Conservation (phyloP, 768 basidiomycete genomes). For the Krasilnikovozyma curviuscula region DNA sequence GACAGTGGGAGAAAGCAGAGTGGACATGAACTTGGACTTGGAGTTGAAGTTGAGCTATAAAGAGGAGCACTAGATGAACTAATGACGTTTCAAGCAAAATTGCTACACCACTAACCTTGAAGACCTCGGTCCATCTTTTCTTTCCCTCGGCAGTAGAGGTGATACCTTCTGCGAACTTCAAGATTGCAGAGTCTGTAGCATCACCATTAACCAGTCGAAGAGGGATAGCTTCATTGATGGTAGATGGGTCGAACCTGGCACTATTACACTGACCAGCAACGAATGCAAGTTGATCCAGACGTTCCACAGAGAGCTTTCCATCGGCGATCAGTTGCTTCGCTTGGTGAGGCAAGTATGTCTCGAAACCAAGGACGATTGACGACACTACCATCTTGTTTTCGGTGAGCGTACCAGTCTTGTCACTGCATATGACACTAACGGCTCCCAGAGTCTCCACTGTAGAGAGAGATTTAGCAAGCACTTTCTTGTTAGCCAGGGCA, state of each 20-base stretch:
- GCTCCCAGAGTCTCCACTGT: slow-evolving; percentile 50
- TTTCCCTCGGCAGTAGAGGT: slow-evolving; percentile 3
- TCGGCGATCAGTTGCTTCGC: background rate
- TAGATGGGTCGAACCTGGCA: background rate
- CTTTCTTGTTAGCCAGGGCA: slow-evolving; percentile 36
- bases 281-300: background rate
- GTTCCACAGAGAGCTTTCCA: background rate
- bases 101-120: slow-evolving; percentile 15
- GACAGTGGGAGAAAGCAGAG: too few relatives aligned
- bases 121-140: slow-evolving; percentile 24
- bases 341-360: background rate
- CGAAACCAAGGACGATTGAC: too few relatives aligned
- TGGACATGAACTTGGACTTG: slow-evolving; percentile 40
- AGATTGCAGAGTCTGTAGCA: slow-evolving; percentile 41
- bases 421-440: slow-evolving; percentile 40
- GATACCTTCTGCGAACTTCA: slow-evolving; percentile 34
- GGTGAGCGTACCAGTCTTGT: slow-evolving; percentile 44
- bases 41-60: slow-evolving; percentile 23
- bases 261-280: background rate
- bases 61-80: background rate
- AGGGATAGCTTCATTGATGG: background rate
- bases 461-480: slow-evolving; percentile 39
- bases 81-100: too few relatives aligned
- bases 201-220: slow-evolving; percentile 32
- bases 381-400: slow-evolving; percentile 42